Evolutionary conservation across 345 rosid genomes (phyloP), one percentile per base, ranked within the genome.

Genomic region (Syzygium jambos): DNA sequence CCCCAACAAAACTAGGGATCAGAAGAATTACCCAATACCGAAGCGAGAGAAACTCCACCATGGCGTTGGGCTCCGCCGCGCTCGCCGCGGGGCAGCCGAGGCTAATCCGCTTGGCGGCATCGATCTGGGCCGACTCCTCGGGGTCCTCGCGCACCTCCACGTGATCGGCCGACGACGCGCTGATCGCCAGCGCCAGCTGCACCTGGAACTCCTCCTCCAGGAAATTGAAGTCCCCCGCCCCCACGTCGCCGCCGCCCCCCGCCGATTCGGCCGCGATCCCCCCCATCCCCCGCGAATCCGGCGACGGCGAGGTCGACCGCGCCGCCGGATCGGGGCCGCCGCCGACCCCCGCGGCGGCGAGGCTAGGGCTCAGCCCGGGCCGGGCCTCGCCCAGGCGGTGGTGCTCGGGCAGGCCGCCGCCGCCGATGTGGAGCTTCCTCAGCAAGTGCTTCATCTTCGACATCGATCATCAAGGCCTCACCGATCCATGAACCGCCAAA

Each of bases 171-270:
- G 96, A 98, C 90, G 99, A 97, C 25, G 95, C 98, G 89, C 99
- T 97, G 51, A 97, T 96, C 86, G 99, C 99, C 91, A 97, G 87
- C 89, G 99, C 99, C 92, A 97, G 87, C 90, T 97, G 98, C 56
- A 97, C 95, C 93, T 97, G 99, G 86, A 93, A 97, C 94, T 97
- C 99, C 89, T 97, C 99, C 85, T 97, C 99, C 90, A 96, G 86
- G 73, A 94, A 92, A 93, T 86, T 93, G 93, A 95, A 97, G 61
- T 90, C 88, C 27, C 89, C 89, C 46, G 27, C 78, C 91, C 93
- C 95, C 84, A 89, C 92, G 4, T 59, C 65, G 65, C 12, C 65
- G 65, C 27, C 65, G 15, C 65, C 65, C 65, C 73, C 88, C 27
- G 56, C 87, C 63, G 96, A 90, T 87, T 95, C 98, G n/a, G 92